Conservation (phyloP, 345 rosid genomes). For the Geranium rotundifolium region DNA sequence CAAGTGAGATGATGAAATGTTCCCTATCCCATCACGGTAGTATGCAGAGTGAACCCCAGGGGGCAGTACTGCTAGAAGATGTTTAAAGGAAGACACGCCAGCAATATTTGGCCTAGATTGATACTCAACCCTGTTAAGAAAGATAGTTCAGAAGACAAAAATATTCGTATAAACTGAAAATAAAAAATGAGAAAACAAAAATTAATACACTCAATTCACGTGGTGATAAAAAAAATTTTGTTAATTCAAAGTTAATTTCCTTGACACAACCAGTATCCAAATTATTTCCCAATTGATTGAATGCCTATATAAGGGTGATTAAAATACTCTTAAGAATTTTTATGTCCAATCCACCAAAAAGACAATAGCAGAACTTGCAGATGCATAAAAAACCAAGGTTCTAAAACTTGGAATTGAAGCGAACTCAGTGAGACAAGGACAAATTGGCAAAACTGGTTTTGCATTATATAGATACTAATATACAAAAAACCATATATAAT, state of each 20-base stretch:
- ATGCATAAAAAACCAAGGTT: too few relatives aligned
- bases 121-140: conserved; percentile 83
- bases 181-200: neutral
- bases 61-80: conserved; percentile 73
- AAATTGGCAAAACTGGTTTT: too few relatives aligned
- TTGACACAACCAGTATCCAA: neutral
- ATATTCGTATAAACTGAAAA: neutral
- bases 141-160: conserved; percentile 1
- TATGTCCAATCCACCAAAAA: too few relatives aligned
- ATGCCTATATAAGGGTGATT: too few relatives aligned
- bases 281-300: neutral
- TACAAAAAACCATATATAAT: too few relatives aligned
- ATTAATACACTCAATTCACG: neutral
- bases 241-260: neutral
- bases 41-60: conserved; percentile 94
- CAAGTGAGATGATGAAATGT: conserved; percentile 81
- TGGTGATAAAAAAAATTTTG: neutral
- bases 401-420: too few relatives aligned
- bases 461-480: too few relatives aligned
- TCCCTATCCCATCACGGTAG: conserved; percentile 89
- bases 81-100: conserved; percentile 75
- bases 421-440: too few relatives aligned
- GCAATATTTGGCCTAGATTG: conserved; percentile 54
- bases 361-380: too few relatives aligned
- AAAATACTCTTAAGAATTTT: too few relatives aligned